These are phyloP conservation scores for Candida oleophila DNA, from an alignment of 805 yeast genomes.

Conservation along the genomic window DNA sequence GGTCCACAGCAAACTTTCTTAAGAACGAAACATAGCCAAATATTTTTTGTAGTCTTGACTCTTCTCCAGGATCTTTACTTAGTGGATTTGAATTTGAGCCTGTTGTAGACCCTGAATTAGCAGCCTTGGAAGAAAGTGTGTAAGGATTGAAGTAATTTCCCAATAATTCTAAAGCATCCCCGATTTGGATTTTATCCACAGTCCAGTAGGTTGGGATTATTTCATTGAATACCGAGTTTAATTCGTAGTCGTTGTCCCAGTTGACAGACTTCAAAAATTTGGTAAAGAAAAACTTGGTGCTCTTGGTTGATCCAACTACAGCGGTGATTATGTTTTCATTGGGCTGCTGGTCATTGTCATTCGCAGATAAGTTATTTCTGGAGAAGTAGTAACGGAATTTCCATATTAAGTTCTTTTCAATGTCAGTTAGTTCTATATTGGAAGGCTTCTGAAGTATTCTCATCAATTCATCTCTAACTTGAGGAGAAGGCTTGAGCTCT, in stretches of 20 bases:
- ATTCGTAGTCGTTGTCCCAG: slow-evolving; percentile 83
- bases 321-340: slow-evolving; percentile 17
- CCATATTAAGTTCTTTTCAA: slow-evolving; percentile 88
- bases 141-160: slow-evolving; percentile 70
- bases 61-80: slow-evolving; percentile 5
- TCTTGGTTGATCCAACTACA: slow-evolving; percentile 46
- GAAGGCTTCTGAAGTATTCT: slow-evolving; percentile 76
- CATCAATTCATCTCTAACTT: slow-evolving; percentile 69
- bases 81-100: slow-evolving; percentile 2
- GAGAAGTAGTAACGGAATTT: slow-evolving; percentile 75
- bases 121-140: slow-evolving; percentile 19
- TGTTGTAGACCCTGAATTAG: slow-evolving; percentile 1
- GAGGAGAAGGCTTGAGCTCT: slow-evolving; percentile 86
- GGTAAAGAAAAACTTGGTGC: slow-evolving; percentile 51
- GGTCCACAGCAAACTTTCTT: slow-evolving; percentile 83
- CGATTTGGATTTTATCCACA: slow-evolving; percentile 72
- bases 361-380: slow-evolving; percentile 50
- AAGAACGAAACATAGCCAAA: slow-evolving; percentile 53
- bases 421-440: slow-evolving; percentile 73
- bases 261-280: slow-evolving; percentile 85
- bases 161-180: slow-evolving; percentile 81
- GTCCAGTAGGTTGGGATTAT: slow-evolving; percentile 60
- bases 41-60: slow-evolving; percentile 27
- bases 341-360: slow-evolving; percentile 22
- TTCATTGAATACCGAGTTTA: slow-evolving; percentile 69